Evolutionary conservation across 2,329 filamentous ascomycete species (phyloP), one percentile per base, ranked within the genome.

Genomic region (Pezicula radicicola): DNA sequence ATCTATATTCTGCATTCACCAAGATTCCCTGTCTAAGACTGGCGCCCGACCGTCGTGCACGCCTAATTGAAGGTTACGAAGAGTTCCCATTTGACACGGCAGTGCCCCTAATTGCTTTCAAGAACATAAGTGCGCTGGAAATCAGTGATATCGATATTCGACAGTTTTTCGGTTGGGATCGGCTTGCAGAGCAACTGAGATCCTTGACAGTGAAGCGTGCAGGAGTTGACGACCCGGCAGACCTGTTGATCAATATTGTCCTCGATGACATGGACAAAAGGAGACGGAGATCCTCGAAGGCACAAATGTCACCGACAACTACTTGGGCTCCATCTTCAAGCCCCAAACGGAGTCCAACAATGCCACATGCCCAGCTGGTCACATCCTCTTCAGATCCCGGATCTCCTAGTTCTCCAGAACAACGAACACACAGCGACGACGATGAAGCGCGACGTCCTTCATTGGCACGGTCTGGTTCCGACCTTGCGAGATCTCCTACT

Each of bases 51-150:
- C 92, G 91, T 76, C 89, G 91, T 60, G 92, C 93, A 46, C 86
- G 88, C 49, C 76, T 97, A 55, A 97, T 99, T 61, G 83, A 87
- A 60, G 93, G 93, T 27, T 97, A 94, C 67, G 94, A 99, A 70
- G 93, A 97, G 70, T 99, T 97, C 61, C 94, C 94, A 3, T 97
- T 97, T 70, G 94, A 99, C 70, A 96, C 91, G 21, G 94, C 94
- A 18, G 94, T 99, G 28, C 94, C 94, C 18, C 78, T 99, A n/a
- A 88, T 96, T 69, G 89, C 89, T 8, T 97, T 99, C 81, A 97
- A 99, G 74, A 99, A 97, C 62, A 76, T 97, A 49, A 93, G 93
- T 71, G 88, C 91, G 19, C 78, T 99, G 58, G 94, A 99, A 70
- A 89, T 99, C 49, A 92, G 87, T 72, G 92, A 95, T 72, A 88